A percentile compares a stretch with the other conserved stretches of the same genome.
Evolutionary conservation across 2,329 filamentous ascomycete species (phyloP).

Genomic region (Monilinia vaccinii-corymbosi): DNA sequence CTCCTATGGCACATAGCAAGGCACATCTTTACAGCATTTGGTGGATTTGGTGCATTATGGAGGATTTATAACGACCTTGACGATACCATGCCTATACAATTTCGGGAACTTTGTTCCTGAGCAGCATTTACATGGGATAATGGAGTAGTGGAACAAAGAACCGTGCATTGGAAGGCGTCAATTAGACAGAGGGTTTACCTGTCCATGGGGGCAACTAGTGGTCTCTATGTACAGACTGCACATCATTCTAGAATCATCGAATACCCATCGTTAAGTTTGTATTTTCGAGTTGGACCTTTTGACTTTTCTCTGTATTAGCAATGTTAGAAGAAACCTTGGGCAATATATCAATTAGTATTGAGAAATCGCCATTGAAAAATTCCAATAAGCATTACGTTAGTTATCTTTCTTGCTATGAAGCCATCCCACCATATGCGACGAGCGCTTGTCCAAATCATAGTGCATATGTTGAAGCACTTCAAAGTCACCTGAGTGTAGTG

Average conservation of each 20-base stretch:
- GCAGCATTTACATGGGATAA: slow-evolving; percentile 9
- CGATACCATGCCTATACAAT: slow-evolving; percentile 5
- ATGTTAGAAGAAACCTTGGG: not conserved
- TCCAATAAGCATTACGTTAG: not conserved
- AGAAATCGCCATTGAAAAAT: not conserved
- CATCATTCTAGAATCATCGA: slow-evolving; percentile 5
- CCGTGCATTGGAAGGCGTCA: slow-evolving; percentile 9
- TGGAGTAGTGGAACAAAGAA: slow-evolving; percentile 4
- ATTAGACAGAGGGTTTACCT: not conserved
- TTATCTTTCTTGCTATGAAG: not conserved
- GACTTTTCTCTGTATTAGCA: not conserved
- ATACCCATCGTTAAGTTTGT: slow-evolving; percentile 4
- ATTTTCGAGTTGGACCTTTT: not conserved
- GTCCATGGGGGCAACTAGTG: not conserved
- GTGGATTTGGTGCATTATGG: not conserved
- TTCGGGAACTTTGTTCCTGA: slow-evolving; percentile 3
- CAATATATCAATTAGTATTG: not conserved
- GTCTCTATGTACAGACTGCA: slow-evolving; percentile 8
- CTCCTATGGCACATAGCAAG: not conserved
- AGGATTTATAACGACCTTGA: slow-evolving; percentile 9
- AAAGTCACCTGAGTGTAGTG: not conserved
- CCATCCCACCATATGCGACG: not conserved
- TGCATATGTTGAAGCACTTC: slow-evolving; percentile 1
- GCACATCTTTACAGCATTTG: slow-evolving; percentile 1
- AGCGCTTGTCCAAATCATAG: not conserved